Evolutionary conservation across 768 basidiomycete species (phyloP).

Genomic region (Hebeloma cylindrosporum): DNA sequence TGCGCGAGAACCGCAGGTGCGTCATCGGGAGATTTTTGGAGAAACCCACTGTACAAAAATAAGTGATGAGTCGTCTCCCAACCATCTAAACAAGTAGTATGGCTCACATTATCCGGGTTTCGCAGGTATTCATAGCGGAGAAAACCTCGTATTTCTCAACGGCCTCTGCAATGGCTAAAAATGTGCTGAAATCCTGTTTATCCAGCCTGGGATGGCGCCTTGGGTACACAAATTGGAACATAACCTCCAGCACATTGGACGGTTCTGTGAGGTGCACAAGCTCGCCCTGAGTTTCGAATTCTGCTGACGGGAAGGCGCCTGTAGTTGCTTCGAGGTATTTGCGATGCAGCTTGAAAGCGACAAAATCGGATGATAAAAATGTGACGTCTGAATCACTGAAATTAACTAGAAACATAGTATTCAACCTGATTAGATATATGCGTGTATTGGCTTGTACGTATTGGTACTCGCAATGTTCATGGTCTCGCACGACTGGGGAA

Average conservation of each 20-base stretch:
- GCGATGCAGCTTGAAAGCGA: slow-evolving; percentile 24
- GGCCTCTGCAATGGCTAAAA: slow-evolving; percentile 21
- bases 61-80: neutral
- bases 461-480: too few relatives aligned
- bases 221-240: slow-evolving; percentile 30
- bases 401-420: slow-evolving; percentile 15
- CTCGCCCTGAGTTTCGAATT: slow-evolving; percentile 20
- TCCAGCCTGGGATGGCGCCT: slow-evolving; percentile 23
- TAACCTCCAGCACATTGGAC: slow-evolving; percentile 22
- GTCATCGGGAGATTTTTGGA: slow-evolving; percentile 7
- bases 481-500: too few relatives aligned
- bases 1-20: slow-evolving; percentile 15
- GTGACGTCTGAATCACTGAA: slow-evolving; percentile 16
- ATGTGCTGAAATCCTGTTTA: slow-evolving; percentile 12
- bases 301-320: slow-evolving; percentile 23
- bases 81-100: neutral
- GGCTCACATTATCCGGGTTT: slow-evolving; percentile 15
- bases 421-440: neutral
- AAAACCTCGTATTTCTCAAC: slow-evolving; percentile 24
- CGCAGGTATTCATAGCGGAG: slow-evolving; percentile 21
- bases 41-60: neutral
- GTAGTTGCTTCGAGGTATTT: slow-evolving; percentile 22
- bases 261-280: slow-evolving; percentile 23
- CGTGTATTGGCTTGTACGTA: too few relatives aligned
- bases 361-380: slow-evolving; percentile 23